These are phyloP conservation scores for Rubus parviflorus DNA, from an alignment of 306 rosid species.

Conservation along the genomic window DNA sequence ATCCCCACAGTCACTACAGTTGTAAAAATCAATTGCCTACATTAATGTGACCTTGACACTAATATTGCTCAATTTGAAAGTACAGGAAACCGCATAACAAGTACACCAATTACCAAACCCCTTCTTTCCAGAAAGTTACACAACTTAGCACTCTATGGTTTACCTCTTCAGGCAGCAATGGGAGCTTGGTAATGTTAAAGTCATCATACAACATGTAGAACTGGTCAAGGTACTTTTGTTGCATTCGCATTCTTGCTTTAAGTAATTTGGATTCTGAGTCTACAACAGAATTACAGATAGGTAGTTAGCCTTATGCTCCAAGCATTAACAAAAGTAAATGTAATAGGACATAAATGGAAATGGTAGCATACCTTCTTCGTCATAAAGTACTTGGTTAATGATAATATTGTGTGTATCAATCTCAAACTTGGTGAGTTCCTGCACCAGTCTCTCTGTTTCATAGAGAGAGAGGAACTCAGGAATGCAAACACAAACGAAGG, in stretches of 20 bases:
- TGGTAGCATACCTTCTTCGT: slow-evolving; percentile 66
- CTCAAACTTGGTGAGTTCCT: slow-evolving; percentile 93
- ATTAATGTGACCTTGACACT: not conserved
- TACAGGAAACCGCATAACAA: not conserved
- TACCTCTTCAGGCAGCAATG: slow-evolving; percentile 96
- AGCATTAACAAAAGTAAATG: not conserved
- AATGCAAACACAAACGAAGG: slow-evolving; percentile 96
- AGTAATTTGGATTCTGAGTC: slow-evolving; percentile 87
- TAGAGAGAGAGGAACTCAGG: slow-evolving; percentile 97
- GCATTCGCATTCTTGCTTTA: slow-evolving; percentile 98
- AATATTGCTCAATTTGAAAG: not conserved
- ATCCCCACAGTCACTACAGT: not conserved
- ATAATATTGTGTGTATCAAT: slow-evolving; percentile 96
- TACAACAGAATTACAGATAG: slow-evolving; percentile 26
- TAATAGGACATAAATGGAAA: not conserved
- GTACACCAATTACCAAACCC: not conserved
- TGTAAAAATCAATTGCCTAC: not conserved
- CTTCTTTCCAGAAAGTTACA: not conserved
- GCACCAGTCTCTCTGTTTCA: slow-evolving; percentile 98
- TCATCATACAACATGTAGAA: slow-evolving; percentile 97
- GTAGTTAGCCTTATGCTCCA: not conserved
- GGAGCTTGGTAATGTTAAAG: slow-evolving; percentile 87
- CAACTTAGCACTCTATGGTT: slow-evolving; percentile 14
- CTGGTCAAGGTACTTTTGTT: slow-evolving; percentile 86
- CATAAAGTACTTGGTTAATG: slow-evolving; percentile 89